Base-by-base conservation (phyloP, 257 asterid genomes). In the Hygrophila difformis region DNA sequence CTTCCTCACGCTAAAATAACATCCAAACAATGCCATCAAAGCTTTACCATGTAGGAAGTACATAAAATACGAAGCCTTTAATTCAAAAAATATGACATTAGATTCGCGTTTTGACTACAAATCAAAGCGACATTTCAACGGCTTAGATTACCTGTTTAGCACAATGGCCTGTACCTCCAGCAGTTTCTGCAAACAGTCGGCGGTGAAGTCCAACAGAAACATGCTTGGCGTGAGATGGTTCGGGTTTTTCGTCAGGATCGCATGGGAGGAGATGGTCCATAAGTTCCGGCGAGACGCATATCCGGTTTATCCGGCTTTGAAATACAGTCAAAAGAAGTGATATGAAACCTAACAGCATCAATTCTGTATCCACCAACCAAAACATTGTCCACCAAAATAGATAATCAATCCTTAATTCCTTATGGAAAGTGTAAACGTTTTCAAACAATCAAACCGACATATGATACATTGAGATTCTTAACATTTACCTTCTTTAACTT, bases 281-380 rank as follows among this genome's bases (percentile, higher is more conserved):
- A 8, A 59, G 36, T 36, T 37, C 48, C 18, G 51, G 20, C 37
- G 60, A 60, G 49, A 80, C 88, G 11, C 93, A 84, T 18, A 80
- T 18, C 69, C 70, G 77, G 51, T 59, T 65, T 28, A 84, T 65
- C 14, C 75, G 66, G 65, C 29, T 64, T 72, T 84, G 94, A 45
- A 80, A 81, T 39, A 80, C 93, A 8, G 93, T 77, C 73, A 84
- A 26, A 66, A 84, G 6, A 26, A 84, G 80, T 1, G 94, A 84
- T 60, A 84, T 84, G 62, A 84, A 80, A 59, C 94, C 94, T 73
- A 84, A 56, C 41, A 84, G 73, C 93, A 84, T 77, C 77, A 84
- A 56, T 65, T 84, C 94, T 80, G 56, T 21, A 17, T 39, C 58
- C 66, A 29, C 57, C 47, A n/a, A n/a, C 34, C 57, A 57, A 33